Evolutionary conservation across 805 yeast genomes (phyloP), one percentile per base, ranked within the genome.

Genomic region (Saturnispora mendoncae): DNA sequence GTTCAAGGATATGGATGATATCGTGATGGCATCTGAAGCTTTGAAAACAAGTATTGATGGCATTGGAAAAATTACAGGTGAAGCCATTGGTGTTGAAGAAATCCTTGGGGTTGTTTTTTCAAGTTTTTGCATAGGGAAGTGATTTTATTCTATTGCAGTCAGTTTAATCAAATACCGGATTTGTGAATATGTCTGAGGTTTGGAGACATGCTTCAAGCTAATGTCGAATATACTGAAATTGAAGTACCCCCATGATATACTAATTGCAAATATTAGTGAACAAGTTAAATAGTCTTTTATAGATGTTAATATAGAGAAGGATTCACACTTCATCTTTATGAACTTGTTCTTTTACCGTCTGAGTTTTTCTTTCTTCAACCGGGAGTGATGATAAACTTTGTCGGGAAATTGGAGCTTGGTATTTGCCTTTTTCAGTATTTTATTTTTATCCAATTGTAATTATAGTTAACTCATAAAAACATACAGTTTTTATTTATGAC

Each of bases 61-160:
- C 0, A 82, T 92, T 29, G 97, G 97, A 0, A 84, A 80, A 53
- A 83, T 92, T 20, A 88, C 97, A 0, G 98, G 97, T 1, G 83
- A 84, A 30, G 74, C 85, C 0, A 76, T 90, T 12, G 95, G 94
- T 0, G 71, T 88, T 0, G 97, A 92, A 51, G 97, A 92, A 54
- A 78, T 92, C 0, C 65, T 92, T 4, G 96, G 92, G 1, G 90
- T 84, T 1, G 92, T 92, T 0, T 92, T 92, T 55, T 79, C 95
- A 2, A 82, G 78, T 46, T 92, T 92, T 57, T 92, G 98, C 60
- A 86, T 92, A 18, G 98, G 98, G 0, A 90, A 90, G 59, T 90
- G 50, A 45, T 31, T 28, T 31, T n/a, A n/a, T n/a, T n/a, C n/a
- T n/a, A 59, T 43, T 4, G 64, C 42, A 0, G 63, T 51, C 4